These are phyloP conservation scores for Bruguiera sexangula DNA, from an alignment of 345 rosid species.

Conservation along the genomic window DNA sequence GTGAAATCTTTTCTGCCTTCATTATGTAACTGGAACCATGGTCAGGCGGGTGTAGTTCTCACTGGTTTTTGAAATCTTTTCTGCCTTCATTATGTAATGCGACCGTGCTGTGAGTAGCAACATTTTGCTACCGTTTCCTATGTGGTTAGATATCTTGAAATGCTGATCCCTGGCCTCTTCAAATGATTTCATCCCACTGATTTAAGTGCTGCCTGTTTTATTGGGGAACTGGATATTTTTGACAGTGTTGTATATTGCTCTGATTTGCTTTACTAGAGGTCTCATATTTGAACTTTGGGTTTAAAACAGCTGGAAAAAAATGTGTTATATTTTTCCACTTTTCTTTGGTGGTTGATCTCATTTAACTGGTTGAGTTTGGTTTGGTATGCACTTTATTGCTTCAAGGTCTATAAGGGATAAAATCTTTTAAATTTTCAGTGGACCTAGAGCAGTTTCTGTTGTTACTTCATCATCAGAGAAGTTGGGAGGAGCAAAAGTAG, in stretches of 20 bases:
- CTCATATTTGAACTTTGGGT: background rate
- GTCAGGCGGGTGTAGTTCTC: background rate
- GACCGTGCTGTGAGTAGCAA: background rate
- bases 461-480: slow-evolving; percentile 73
- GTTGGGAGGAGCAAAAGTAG: slow-evolving; percentile 88
- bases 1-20: background rate
- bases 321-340: too few relatives aligned
- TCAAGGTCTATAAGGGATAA: background rate
- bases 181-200: background rate
- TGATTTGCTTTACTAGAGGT: background rate
- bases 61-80: background rate
- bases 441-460: slow-evolving; percentile 81
- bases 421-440: slow-evolving; percentile 50
- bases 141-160: background rate
- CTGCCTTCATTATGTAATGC: background rate
- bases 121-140: background rate
- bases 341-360: too few relatives aligned
- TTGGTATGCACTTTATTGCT: too few relatives aligned
- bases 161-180: background rate
- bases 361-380: too few relatives aligned
- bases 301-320: too few relatives aligned
- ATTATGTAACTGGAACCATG: background rate
- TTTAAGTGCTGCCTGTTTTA: background rate
- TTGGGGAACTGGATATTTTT: background rate
- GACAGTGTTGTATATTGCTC: background rate